Evolutionary conservation across 768 basidiomycete genomes (phyloP).

Genomic region (Exsudoporus frostii): DNA sequence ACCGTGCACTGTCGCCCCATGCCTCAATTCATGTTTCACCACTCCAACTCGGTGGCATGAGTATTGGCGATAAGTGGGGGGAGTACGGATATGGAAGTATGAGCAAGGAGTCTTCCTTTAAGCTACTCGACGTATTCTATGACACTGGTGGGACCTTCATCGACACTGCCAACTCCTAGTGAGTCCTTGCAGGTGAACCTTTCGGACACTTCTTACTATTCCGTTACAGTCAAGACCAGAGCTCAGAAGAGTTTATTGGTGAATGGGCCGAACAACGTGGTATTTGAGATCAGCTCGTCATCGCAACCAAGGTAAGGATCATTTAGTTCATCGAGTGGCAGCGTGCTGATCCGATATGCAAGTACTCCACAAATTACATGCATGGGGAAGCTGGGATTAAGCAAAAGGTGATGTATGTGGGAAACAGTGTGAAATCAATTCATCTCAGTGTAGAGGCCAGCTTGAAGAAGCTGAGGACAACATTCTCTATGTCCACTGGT

Average conservation of each 20-base stretch:
- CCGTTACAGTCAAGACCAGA: conserved; percentile 44
- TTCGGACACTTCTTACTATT: too few relatives aligned
- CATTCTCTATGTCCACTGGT: conserved; percentile 30
- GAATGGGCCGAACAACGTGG: conserved; percentile 47
- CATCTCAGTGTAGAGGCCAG: conserved; percentile 29
- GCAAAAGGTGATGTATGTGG: conserved; percentile 29
- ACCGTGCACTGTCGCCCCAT: conserved; percentile 34
- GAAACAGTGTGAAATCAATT: conserved; percentile 38
- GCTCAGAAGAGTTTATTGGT: conserved; percentile 52
- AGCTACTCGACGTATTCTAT: conserved; percentile 43
- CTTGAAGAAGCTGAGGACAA: conserved; percentile 50
- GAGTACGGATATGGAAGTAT: conserved; percentile 34
- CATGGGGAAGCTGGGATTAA: conserved; percentile 11
- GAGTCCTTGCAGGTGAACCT: not conserved
- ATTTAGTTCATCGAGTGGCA: too few relatives aligned
- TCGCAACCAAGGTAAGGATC: conserved; percentile 39
- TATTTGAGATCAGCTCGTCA: conserved; percentile 46
- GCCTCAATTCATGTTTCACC: conserved; percentile 43
- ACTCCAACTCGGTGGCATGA: conserved; percentile 41
- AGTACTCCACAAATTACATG: conserved; percentile 21
- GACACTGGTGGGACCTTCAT: conserved; percentile 50
- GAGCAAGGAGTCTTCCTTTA: conserved; percentile 42
- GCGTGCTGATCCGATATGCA: too few relatives aligned
- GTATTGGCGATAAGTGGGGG: conserved; percentile 41
- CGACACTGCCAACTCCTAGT: conserved; percentile 48